Evolutionary conservation across 2,329 filamentous ascomycete species (phyloP).

Genomic region (Anthostomella pinea): DNA sequence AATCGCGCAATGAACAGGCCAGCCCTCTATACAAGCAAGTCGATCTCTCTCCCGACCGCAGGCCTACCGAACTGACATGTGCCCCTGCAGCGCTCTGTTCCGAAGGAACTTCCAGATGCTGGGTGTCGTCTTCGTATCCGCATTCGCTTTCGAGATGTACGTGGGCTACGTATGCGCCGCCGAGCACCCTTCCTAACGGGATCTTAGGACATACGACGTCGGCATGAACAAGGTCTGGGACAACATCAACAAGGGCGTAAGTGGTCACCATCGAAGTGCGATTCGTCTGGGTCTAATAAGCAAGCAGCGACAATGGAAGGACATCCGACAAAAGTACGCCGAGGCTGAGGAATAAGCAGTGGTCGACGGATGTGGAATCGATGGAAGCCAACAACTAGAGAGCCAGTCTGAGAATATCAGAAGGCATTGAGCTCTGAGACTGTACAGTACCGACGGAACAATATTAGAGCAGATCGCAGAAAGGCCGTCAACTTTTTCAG

Average conservation of each 20-base stretch:
- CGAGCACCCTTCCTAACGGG: conserved; percentile 30
- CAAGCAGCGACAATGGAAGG: conserved; percentile 95
- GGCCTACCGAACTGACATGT: conserved; percentile 22
- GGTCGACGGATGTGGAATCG: conserved; percentile 5
- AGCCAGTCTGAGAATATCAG: conserved; percentile 1
- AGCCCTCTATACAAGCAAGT: conserved; percentile 60
- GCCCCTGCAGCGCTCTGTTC: conserved; percentile 67
- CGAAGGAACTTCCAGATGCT: conserved; percentile 87
- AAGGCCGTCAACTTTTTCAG: no score
- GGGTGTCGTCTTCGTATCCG: conserved; percentile 77
- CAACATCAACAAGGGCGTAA: conserved; percentile 83
- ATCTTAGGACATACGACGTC: conserved; percentile 73
- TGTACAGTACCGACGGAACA: conserved; percentile 19
- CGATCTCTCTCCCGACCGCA: conserved; percentile 19
- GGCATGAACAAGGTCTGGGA: conserved; percentile 87
- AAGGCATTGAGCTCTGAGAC: conserved; percentile 8
- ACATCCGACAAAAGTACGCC: conserved; percentile 90
- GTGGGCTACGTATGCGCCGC: conserved; percentile 31
- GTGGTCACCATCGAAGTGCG: conserved; percentile 42
- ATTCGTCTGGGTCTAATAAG: conserved; percentile 31
- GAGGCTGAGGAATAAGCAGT: conserved; percentile 49
- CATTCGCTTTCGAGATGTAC: conserved; percentile 94
- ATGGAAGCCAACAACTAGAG: not conserved
- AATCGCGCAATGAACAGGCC: conserved; percentile 36
- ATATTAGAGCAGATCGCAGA: conserved; percentile 7